Base-by-base conservation (phyloP, 2,329 filamentous ascomycete genomes). In the Delphinella strobiligena region DNA sequence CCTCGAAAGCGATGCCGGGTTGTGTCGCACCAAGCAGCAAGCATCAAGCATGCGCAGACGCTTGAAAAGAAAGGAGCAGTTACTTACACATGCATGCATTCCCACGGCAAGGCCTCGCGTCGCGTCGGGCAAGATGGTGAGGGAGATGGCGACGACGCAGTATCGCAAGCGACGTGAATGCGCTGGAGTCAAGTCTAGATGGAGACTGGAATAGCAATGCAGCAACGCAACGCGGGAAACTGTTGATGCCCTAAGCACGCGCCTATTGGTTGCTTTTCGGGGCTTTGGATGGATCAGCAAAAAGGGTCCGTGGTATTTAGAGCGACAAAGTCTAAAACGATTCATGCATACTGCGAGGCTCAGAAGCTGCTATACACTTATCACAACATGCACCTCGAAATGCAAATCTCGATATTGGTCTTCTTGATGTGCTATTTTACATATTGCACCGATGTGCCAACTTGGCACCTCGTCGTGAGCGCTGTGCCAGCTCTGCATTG, bases 41-140 rank as follows among this genome's bases (percentile, higher is more conserved):
- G 22, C 7, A 27, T 27, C 7, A 27, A 12, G 22, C 12, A 27
- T 7, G 22, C 7, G 12, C 22, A 12, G 22, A 27, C 7, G 22
- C 22, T 7, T 7, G 15, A 19, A 10, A 11, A 19, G 8, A 41
- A 18, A 36, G 17, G n/a, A 12, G n/a, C 18, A 15, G 32, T 17
- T 24, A 41, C 39, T 41, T 19, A 41, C 39, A 30, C 39, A 41
- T 41, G 18, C 39, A 41, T 27, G 34, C 39, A 41, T 41, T 29
- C 30, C 30, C 22, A 14, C 30, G 9, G 15, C 18, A 19, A 24
- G 17, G 30, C 7, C 22, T 27, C 7, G 22, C 22, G 22, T 27
- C 22, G 12, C 22, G 22, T 27, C 22, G 22, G 22, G 22, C 7
- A 12, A 27, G 12, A 27, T 7, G 7, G 22, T 12, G 7, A 7